Base-by-base conservation (phyloP, 2,329 filamentous ascomycete species). In the Aspergillus spinulosporus region DNA sequence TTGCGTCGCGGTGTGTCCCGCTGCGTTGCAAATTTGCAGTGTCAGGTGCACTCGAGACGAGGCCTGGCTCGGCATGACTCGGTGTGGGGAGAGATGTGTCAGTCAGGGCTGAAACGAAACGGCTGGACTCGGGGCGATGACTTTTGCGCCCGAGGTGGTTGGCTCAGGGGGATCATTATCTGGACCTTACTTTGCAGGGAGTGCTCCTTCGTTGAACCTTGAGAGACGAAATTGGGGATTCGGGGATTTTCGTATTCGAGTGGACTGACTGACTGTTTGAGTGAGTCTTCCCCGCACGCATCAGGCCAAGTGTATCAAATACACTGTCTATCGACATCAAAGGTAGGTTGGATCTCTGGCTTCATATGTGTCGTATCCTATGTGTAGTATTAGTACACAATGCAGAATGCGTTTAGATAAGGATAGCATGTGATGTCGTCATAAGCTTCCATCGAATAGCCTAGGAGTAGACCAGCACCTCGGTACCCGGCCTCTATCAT, bases 71-170 rank as follows among this genome's bases (percentile, higher is more conserved):
- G 21, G 21, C 21, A 21, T 21, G 21, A 21, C 21, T 21, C 14
- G 14, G 44, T 42, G 36, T 44, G 49, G 49, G 39, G 49, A 32
- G 31, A 14, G 28, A n/a, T 43, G 11, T 46, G 26, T 46, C 11
- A n/a, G 26, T 51, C 37, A 39, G 39, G 29, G 48, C 44, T 46
- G 44, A 46, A 26, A 46, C 44, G 21, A 51, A 52, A 45, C 56
- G 48, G 56, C 56, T 54, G 52, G 52, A 40, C 37, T 56, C 44
- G 56, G 52, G 50, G 14, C 15, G 52, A 49, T 49, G 52, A 54
- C 48, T 21, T 54, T 51, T 58, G 32, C 4, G 52, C 8, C 32
- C 28, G 14, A 28, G 48, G 39, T 58, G 58, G 55, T 59, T 59
- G 58, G 54, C 48, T 44, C 42, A 21, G 21, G 21, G 21, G 21